Percentiles rank a stretch among this genome's conserved stretches.
These are phyloP conservation scores for Talaromyces stipitatus DNA, from an alignment of 495 filamentous ascomycete genomes.

Conservation along the genomic window DNA sequence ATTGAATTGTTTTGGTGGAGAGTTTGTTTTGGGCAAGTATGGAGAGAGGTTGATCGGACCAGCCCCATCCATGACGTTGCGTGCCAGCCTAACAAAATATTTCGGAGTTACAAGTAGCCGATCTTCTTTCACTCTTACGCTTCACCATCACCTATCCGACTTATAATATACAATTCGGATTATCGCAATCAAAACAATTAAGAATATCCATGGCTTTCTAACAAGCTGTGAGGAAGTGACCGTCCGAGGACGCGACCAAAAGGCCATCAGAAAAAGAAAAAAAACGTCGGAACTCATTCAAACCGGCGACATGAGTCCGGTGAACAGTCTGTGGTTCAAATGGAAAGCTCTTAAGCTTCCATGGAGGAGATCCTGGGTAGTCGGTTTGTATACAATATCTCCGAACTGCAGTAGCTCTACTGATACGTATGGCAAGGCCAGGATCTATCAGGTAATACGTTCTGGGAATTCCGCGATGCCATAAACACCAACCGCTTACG, in stretches of 20 bases:
- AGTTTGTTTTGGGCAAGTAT: not conserved
- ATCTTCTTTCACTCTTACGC: not conserved
- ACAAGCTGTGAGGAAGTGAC: not conserved
- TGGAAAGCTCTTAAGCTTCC: conserved; percentile 82
- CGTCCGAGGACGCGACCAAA: not conserved
- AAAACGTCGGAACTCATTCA: not conserved
- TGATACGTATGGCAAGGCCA: conserved; percentile 44
- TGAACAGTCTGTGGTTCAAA: conserved; percentile 63
- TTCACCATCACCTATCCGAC: not conserved
- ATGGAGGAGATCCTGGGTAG: conserved; percentile 76
- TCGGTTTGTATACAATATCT: conserved; percentile 47
- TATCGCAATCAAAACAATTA: not conserved
- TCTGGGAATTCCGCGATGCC: conserved; percentile 79
- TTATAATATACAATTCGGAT: not conserved
- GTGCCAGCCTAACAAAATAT: not conserved
- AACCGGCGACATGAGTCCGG: conserved; percentile 21
- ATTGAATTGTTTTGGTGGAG: no score
- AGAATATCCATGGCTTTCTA: not conserved
- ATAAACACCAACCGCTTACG: conserved; percentile 46
- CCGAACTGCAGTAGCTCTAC: not conserved
- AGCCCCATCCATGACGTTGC: not conserved
- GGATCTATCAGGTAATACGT: conserved; percentile 86
- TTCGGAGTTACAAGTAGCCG: not conserved
- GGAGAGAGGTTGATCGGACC: not conserved
- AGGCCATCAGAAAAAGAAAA: not conserved